Evolutionary conservation across 2,329 filamentous ascomycete species (phyloP), one percentile per base, ranked within the genome.

Genomic region (Fusarium cyanostomum): DNA sequence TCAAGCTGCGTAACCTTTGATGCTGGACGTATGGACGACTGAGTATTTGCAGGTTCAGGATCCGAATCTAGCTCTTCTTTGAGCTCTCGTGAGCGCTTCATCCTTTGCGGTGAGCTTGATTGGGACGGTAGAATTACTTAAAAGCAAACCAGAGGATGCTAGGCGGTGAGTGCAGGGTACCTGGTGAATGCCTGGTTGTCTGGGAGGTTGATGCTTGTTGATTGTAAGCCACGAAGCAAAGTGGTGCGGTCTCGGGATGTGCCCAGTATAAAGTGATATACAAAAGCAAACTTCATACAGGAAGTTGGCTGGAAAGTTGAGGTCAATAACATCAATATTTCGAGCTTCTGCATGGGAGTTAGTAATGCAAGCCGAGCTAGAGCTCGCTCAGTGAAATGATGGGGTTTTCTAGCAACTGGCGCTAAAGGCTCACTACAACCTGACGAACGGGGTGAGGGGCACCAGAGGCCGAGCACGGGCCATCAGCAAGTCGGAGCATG

Each of bases 1-100:
- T 91, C 88, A 60, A 92, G 78, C 66, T 88, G 86, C 59, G 81
- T 73, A 62, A 89, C 80, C 73, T 91, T 92, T 53, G 82, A 70
- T 27, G 75, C 73, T 46, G 73, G 74, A 41, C 73, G 73, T 38
- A 67, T 56, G 55, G 59, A 61, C 27, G 52, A 59, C 48, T 56
- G 58, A 39, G 49, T 59, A 59, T 52, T 56, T 52, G 54, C 59
- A 56, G 52, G 58, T 27, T 66, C 59, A 48, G 68, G 67, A 57
- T 72, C 70, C 54, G 68, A 64, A 66, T 76, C 73, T 74, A 74
- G 60, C 66, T 79, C 76, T 72, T 84, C 81, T 75, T 85, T 82
- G 68, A 79, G 78, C 79, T 85, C 84, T 78, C 85, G 84, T 83
- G 84, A 84, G 79, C 85, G 85, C 81, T 87, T 87, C 85, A 87